Conservation (phyloP, 768 basidiomycete genomes). For the Termitomyces sp. region DNA sequence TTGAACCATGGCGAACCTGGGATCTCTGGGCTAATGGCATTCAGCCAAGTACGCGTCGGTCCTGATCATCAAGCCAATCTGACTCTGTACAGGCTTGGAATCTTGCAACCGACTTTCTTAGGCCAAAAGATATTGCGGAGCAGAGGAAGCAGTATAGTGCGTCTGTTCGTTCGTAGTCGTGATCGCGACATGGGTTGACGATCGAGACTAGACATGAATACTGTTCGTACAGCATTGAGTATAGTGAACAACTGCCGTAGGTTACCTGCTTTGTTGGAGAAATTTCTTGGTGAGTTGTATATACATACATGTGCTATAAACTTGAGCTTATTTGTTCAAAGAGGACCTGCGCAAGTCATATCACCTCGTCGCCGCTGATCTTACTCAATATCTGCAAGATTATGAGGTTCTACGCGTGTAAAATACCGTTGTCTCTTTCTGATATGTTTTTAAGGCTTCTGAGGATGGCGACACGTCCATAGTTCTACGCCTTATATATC, state of each 20-base stretch:
- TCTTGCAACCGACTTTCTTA: conserved; percentile 45
- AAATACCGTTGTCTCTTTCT: not conserved
- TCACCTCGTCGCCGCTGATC: conserved; percentile 54
- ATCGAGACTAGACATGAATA: conserved; percentile 33
- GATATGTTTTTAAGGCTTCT: conserved; percentile 28
- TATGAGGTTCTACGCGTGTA: conserved; percentile 44
- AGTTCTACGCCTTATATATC: conserved; percentile 49
- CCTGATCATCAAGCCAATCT: not conserved
- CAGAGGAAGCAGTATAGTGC: conserved; percentile 20
- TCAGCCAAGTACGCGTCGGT: conserved; percentile 45
- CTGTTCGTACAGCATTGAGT: conserved; percentile 51
- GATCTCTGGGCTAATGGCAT: conserved; percentile 57
- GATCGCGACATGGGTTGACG: not conserved
- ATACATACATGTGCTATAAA: not conserved
- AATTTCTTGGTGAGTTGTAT: conserved; percentile 56
- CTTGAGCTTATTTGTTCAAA: conserved; percentile 17
- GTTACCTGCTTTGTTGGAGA: conserved; percentile 60
- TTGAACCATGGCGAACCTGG: conserved; percentile 55
- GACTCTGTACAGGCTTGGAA: conserved; percentile 50
- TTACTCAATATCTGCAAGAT: conserved; percentile 47
- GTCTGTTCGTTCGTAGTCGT: not conserved
- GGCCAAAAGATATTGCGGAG: conserved; percentile 47
- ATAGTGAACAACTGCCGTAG: conserved; percentile 52
- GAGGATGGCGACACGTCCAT: conserved; percentile 33
- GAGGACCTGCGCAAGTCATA: conserved; percentile 61